phyloP scores from a whole-genome alignment of 257 asterid genomes.

The Primulina huaijiensis region DNA sequence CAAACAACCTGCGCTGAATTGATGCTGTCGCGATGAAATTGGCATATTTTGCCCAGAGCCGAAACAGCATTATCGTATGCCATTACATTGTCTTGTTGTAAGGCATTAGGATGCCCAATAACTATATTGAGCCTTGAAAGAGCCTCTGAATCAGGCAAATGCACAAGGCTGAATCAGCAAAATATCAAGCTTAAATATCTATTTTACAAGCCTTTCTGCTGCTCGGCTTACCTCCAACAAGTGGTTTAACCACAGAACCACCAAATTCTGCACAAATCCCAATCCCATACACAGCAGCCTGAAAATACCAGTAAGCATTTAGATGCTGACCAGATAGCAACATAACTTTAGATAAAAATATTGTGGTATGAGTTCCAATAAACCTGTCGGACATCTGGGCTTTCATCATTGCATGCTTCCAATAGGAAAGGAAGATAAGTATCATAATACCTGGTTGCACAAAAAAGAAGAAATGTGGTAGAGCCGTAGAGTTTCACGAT shows the following conservation, averaged over 20 bases:
- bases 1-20: conserved; percentile 67
- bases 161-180: no score
- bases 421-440: conserved; percentile 88
- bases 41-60: conserved; percentile 93
- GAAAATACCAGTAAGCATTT: conserved; percentile 5
- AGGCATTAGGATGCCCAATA: conserved; percentile 66
- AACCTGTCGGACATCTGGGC: conserved; percentile 94
- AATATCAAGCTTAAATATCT: no score
- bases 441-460: conserved; percentile 69
- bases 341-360: no score
- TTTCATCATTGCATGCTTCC: conserved; percentile 96
- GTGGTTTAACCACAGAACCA: conserved; percentile 77
- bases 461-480: no score
- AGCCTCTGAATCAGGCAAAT: conserved; percentile 57
- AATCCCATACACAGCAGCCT: conserved; percentile 98
- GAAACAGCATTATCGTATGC: conserved; percentile 98
- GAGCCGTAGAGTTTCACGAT: no score
- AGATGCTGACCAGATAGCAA: no score
- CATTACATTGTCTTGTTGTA: conserved; percentile 72
- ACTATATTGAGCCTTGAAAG: conserved; percentile 86
- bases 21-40: conserved; percentile 83
- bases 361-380: background rate
- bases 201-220: no score
- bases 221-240: conserved; percentile 63
- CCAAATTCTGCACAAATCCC: conserved; percentile 96